A percentile compares a stretch with the other conserved stretches of the same genome.
phyloP scores from a whole-genome alignment of 2,329 filamentous ascomycete species.

The Apiospora phragmitis region DNA sequence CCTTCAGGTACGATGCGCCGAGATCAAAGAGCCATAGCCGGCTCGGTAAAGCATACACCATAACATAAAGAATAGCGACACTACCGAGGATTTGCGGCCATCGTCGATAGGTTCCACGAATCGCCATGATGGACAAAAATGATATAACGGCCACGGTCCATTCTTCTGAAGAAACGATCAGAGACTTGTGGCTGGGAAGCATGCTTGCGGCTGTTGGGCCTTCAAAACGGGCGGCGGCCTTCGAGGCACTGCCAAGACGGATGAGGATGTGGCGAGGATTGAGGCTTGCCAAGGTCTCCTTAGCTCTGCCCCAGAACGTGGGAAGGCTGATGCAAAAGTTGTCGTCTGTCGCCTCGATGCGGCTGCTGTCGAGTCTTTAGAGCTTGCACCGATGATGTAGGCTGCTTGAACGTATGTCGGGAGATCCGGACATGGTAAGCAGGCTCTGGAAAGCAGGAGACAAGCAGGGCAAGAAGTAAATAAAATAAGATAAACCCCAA shows the following conservation, averaged over 20 bases:
- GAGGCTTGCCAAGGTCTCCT: not conserved
- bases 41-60: slow-evolving; percentile 20
- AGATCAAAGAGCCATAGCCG: slow-evolving; percentile 8
- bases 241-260: not conserved
- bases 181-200: not conserved
- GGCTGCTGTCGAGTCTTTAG: not conserved
- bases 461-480: not conserved
- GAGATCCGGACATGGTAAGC: not conserved
- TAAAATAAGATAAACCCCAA: not conserved
- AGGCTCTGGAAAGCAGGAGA: not conserved
- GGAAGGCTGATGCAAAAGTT: not conserved
- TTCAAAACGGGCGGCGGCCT: not conserved
- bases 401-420: not conserved
- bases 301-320: not conserved
- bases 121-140: not conserved
- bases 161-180: not conserved
- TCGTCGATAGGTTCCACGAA: not conserved
- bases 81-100: not conserved
- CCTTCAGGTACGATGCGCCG: slow-evolving; percentile 13
- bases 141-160: not conserved
- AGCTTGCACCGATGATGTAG: not conserved
- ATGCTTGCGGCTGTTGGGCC: not conserved
- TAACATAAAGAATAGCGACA: slow-evolving; percentile 17
- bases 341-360: not conserved
- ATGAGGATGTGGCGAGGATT: not conserved